phyloP scores from a whole-genome alignment of 305 asterid genomes.

The Fraxinus velutina region DNA sequence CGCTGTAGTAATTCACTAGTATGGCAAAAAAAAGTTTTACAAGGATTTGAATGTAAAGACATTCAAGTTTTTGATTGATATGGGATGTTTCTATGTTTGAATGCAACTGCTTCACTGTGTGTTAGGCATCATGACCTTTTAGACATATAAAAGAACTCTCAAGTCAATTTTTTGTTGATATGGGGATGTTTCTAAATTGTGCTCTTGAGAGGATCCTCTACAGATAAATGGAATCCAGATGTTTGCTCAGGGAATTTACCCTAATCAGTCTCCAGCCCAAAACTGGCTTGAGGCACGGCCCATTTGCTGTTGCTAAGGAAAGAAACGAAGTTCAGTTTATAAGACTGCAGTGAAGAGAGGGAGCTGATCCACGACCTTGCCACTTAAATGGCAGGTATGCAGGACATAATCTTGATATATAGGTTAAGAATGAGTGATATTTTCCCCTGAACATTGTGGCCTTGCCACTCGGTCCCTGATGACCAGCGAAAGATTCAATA shows the following conservation, averaged over 20 bases:
- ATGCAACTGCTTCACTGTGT: not conserved
- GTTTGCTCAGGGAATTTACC: not conserved
- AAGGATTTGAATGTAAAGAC: slow-evolving; percentile 28
- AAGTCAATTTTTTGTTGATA: not conserved
- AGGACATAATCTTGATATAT: not conserved
- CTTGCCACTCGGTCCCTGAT: slow-evolving; percentile 2
- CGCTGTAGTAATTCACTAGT: too few species aligned
- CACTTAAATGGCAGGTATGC: not conserved
- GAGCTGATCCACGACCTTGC: not conserved
- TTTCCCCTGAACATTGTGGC: not conserved
- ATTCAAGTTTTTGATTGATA: slow-evolving; percentile 26
- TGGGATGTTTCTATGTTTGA: not conserved
- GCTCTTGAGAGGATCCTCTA: not conserved
- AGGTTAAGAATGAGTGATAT: not conserved
- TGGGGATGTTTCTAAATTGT: not conserved
- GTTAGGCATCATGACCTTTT: not conserved
- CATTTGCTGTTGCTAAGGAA: not conserved
- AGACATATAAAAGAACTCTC: not conserved
- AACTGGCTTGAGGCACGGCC: not conserved
- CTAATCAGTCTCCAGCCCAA: not conserved
- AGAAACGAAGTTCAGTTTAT: not conserved
- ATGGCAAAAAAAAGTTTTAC: too few species aligned
- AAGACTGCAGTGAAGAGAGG: not conserved
- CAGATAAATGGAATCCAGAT: not conserved
- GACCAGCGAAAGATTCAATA: not conserved